phyloP scores from a whole-genome alignment of 345 rosid species.

The Trapa incisa region DNA sequence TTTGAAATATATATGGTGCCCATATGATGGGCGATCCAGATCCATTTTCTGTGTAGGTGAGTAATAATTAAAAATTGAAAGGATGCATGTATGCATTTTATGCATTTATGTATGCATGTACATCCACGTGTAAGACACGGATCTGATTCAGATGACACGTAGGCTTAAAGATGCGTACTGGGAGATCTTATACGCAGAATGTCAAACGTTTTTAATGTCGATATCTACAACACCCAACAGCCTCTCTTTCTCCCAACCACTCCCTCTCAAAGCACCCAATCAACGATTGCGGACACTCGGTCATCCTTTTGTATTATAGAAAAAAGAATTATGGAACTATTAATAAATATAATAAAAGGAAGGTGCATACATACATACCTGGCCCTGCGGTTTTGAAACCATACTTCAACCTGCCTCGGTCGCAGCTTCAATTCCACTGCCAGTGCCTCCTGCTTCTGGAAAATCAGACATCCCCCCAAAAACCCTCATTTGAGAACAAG shows the following conservation, averaged over 20 bases:
- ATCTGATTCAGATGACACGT: constrained; percentile 19
- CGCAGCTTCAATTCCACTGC: constrained; percentile 67
- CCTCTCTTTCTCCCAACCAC: constrained; percentile 5
- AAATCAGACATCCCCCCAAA: constrained; percentile 3
- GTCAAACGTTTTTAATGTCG: background rate
- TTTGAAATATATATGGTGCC: no score
- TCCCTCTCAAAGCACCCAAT: constrained; percentile 7
- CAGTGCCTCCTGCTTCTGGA: constrained; percentile 82
- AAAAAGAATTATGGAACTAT: background rate
- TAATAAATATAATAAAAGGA: background rate
- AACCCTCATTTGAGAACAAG: background rate
- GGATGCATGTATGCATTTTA: no score
- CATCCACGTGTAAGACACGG: background rate
- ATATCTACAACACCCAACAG: background rate
- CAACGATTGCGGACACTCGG: background rate
- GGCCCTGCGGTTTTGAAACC: constrained; percentile 99
- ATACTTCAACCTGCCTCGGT: constrained; percentile 91
- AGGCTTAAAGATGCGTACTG: constrained; percentile 1
- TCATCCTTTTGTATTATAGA: background rate
- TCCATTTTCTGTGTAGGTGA: no score
- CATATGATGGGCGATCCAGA: no score
- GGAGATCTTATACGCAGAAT: background rate
- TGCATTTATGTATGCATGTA: background rate
- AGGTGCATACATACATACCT: constrained; percentile 30
- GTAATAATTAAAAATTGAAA: no score